Conservation (phyloP, 345 rosid species). For the Crucihimalaya himalaica region DNA sequence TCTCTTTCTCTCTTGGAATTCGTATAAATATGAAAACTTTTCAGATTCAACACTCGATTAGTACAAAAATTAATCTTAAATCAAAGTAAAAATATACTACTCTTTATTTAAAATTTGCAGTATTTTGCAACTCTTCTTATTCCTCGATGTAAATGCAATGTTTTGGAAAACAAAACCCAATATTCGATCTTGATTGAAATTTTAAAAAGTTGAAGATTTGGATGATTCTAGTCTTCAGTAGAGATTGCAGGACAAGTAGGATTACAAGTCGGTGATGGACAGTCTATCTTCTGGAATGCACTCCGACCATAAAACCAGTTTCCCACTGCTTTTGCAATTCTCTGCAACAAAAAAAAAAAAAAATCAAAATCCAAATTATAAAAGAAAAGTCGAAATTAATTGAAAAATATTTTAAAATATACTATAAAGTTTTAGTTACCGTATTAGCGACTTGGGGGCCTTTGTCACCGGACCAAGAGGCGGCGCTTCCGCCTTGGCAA, state of each 20-base stretch:
- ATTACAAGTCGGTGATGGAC: slow-evolving; percentile 80
- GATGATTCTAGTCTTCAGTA: slow-evolving; percentile 26
- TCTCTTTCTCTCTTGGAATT: neutral
- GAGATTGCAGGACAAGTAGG: slow-evolving; percentile 67
- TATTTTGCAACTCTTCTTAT: neutral
- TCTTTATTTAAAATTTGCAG: slow-evolving; percentile 16
- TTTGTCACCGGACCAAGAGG: slow-evolving; percentile 61
- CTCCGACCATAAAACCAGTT: slow-evolving; percentile 76
- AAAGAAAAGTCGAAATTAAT: too few relatives aligned
- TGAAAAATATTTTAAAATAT: neutral
- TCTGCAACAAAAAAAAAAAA: slow-evolving; percentile 41
- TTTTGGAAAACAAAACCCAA: neutral
- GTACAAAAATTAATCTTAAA: neutral
- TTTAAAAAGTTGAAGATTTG: neutral
- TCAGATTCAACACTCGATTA: neutral
- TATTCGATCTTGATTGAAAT: neutral
- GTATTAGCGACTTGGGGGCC: slow-evolving; percentile 60
- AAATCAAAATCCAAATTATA: neutral
- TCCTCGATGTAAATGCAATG: neutral
- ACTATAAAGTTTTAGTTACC: slow-evolving; percentile 36
- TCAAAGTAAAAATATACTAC: neutral
- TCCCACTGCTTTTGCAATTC: slow-evolving; percentile 74
- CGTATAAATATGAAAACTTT: slow-evolving; percentile 1
- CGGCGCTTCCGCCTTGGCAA: slow-evolving; percentile 77
- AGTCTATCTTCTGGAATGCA: slow-evolving; percentile 72